Evolutionary conservation across 1,284 basidiomycete genomes (phyloP), one percentile per base, ranked within the genome.

Genomic region (Microbotryum lychnidis-dioicae): DNA sequence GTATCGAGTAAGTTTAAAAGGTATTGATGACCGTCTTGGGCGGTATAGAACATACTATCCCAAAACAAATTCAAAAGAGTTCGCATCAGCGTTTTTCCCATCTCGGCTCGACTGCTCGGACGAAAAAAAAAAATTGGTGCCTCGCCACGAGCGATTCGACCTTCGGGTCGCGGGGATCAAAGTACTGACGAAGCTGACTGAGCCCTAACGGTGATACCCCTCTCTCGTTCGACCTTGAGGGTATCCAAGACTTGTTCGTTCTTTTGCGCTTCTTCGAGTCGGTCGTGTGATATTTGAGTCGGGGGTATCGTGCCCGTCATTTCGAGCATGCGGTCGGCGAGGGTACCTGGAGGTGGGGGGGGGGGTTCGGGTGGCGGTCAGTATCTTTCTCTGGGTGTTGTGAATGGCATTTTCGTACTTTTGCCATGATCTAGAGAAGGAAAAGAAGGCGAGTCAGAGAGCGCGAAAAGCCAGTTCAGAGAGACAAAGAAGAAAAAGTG

Each of bases 1-100:
- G 96, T 98, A 75, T 99, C 94, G 71, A 99, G 94, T 44, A 98
- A 80, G 76, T 98, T 98, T 68, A 99, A 82, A 54, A 99, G 80
- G 72, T 88, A 86, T 23, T 78, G 78, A 45, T 79, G 77, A 6
- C 81, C 82, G 53, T 81, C 74, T 71, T 73, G 88, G 80, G 52
- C 55, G 18, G 42, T 58, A 54, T 72, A 68, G 25, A 93, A 78
- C 87, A 97, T 94, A 46, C 60, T 64, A 6, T 9, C 5, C 6
- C 44, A 6, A 6, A 0, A 20, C 50, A 50, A 8, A 4, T 6
- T 31, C 18, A 29, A 5, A 5, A 7, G 18, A 33, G 23, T 10
- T 9, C 31, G 14, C 37, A 54, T 42, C 27, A 27, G 27, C 27
- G 27, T 27, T 6, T 27, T 27, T 6, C 27, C 27, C 27, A 27